Base-by-base conservation (phyloP, 2,329 filamentous ascomycete species). In the Intubia oerlemansii region DNA sequence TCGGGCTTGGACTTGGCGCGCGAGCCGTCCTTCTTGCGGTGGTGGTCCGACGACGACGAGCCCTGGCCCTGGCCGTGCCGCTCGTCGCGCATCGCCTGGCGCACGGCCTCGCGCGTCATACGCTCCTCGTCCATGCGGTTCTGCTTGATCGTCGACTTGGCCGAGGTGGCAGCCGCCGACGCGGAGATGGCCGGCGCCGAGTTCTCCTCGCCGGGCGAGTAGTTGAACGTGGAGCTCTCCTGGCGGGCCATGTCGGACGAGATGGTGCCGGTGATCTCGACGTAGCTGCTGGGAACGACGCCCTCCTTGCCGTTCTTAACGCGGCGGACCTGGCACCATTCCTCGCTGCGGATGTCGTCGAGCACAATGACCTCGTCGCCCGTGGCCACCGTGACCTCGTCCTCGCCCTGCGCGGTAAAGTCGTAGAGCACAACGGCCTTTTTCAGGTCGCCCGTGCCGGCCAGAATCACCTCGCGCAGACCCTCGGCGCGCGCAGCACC, bases 251-350 rank as follows among this genome's bases (percentile, higher is more conserved):
- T 27, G 14, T 26, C 27, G 17, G 62, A 52, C 7, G 62, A 48
- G 15, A 73, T 49, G 10, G 65, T 64, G 31, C 80, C 81, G 14
- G 70, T 84, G 29, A 92, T 58, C 48, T 98, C 85, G 41, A 98
- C 74, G 44, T 95, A 98, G 51, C 81, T 92, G 56, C 82, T 88
- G 10, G 88, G 88, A 7, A 98, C 84, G 16, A 98, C 88, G 22
- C 88, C 88, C 53, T 93, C 81, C 45, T 82, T 88, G 40, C 81
- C 81, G 46, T 82, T 95, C 54, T 82, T 90, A 37, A 93, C 45
- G 20, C 84, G 69, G 34, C 78, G 69, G 20, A 98, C 81, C 57
- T 88, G 82, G 85, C 88, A 95, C 88, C 88, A 98, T 46, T 98
- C 88, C 34, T 93, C 82, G 36, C 84, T 93, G 52, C 84, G 88